Base-by-base conservation (phyloP, 352 stramenopile genomes). In the Phytophthora rubi region DNA sequence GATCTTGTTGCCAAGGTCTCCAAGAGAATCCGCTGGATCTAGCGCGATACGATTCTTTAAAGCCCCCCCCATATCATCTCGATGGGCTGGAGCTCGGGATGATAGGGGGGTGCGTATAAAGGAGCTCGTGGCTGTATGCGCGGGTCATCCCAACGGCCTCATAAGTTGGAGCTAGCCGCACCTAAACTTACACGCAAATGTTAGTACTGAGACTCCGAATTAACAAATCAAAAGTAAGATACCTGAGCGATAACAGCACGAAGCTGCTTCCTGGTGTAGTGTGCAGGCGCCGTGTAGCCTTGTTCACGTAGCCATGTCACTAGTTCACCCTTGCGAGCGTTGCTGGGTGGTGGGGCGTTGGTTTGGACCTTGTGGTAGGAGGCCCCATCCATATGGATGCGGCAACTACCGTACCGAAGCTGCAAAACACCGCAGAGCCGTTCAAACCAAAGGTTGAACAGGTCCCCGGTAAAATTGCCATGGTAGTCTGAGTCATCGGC, bases 251-350 rank as follows among this genome's bases (percentile, higher is more conserved):
- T 13, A 6, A 42, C 35, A 6, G 5, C 35, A 4, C 35, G 35
- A 3, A 42, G 12, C 35, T 42, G 35, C 35, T 42, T 42, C 35
- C 35, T 12, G 2, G 35, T 42, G 5, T 42, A 42, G 7, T 42
- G 35, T 13, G 12, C 35, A 15, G 35, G 35, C 8, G 35, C 35
- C 0, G 35, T 42, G 8, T 42, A 42, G 4, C 35, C 35, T 42
- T 42, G 33, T 7, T 39, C 10, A 12, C 33, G 33, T 7, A 12
- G 33, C 33, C 33, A 39, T 12, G 6, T 12, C 7, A 39, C 33
- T 7, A 39, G 33, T 0, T 39, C 33, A 39, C 7, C 10, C 33
- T 39, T 68, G 60, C 9, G 80, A 42, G 23, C 63, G 23, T 26
- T 26, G 23, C 23, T 26, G 23, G 23, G 23, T 26, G 1, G 0